Base-by-base conservation (phyloP, 2,329 filamentous ascomycete genomes). In the Coniella lustricola region DNA sequence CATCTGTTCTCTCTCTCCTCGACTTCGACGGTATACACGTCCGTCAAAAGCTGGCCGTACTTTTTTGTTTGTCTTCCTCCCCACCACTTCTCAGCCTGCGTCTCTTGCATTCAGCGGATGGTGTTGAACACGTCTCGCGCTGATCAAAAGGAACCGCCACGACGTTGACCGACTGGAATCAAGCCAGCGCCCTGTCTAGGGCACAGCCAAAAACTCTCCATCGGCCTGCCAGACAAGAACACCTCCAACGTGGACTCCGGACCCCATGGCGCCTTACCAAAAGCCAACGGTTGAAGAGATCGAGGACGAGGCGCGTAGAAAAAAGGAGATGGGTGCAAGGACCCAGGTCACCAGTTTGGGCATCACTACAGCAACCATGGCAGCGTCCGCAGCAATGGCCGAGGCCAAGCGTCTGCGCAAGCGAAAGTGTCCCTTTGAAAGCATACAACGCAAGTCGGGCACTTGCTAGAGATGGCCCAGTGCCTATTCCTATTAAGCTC, bases 231-330 rank as follows among this genome's bases (percentile, higher is more conserved):
- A 29, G 25, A 29, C 40, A 16, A 10, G 22, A 18, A 16, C 12
- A 3, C 40, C 22, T 39, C 36, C 10, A n/a, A n/a, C n/a, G n/a
- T n/a, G n/a, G n/a, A n/a, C n/a, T n/a, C 17, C 13, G 36, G 14
- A n/a, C 1, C n/a, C 13, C 32, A 52, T 52, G 50, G 50, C 50
- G 12, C 46, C 42, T 13, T 52, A 52, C 21, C 50, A 52, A 31
- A 52, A 52, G 12, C 50, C 50, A 10, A 43, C 33, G 3, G 50
- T 52, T 25, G 50, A 49, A 35, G 50, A 52, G 25, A 37, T 49
- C 9, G 31, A 40, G 38, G 50, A 49, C 16, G 50, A 49, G 38
- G 18, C 40, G 14, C 20, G 35, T 18, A 33, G 37, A n/a, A n/a
- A 16, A 29, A 48, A 37, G 35, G 33, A 37, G 3, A 43, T 14